Evolutionary conservation across 192 early-diverging fungal species (phyloP).

Genomic region (Thamnidium elegans): DNA sequence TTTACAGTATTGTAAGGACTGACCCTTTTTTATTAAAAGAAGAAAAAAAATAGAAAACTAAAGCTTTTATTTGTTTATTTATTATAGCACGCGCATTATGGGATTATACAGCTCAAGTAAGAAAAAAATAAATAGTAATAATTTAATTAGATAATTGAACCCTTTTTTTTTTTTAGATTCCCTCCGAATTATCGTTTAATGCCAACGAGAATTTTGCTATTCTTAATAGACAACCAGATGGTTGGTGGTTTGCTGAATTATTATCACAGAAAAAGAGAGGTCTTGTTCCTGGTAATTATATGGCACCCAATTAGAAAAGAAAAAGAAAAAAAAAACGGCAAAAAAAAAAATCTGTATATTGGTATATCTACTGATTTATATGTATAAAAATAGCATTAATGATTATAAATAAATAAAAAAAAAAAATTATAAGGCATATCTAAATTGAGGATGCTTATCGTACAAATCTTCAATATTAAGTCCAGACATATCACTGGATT

Average conservation of each 20-base stretch:
- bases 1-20: conserved; percentile 12
- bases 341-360: too few relatives aligned
- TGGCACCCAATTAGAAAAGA: conserved; percentile 2
- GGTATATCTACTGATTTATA: too few relatives aligned
- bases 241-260: conserved; percentile 22
- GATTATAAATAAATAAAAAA: conserved; percentile 1
- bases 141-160: too few relatives aligned
- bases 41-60: too few relatives aligned
- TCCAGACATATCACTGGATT: conserved; percentile 3
- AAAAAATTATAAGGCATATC: conserved; percentile 11
- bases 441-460: conserved; percentile 14
- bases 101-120: conserved; percentile 12
- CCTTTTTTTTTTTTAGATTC: conserved; percentile 4
- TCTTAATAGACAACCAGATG: conserved; percentile 21
- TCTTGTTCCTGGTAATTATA: conserved; percentile 26
- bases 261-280: conserved; percentile 5
- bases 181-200: conserved; percentile 8
- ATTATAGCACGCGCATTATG: conserved; percentile 13
- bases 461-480: conserved; percentile 2
- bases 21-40: background rate
- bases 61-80: background rate
- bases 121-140: background rate
- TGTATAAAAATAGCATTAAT: background rate
- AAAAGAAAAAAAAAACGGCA: background rate
- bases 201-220: conserved; percentile 19